Base-by-base conservation (phyloP, 768 basidiomycete species). In the Neoboletus subvelutipes region DNA sequence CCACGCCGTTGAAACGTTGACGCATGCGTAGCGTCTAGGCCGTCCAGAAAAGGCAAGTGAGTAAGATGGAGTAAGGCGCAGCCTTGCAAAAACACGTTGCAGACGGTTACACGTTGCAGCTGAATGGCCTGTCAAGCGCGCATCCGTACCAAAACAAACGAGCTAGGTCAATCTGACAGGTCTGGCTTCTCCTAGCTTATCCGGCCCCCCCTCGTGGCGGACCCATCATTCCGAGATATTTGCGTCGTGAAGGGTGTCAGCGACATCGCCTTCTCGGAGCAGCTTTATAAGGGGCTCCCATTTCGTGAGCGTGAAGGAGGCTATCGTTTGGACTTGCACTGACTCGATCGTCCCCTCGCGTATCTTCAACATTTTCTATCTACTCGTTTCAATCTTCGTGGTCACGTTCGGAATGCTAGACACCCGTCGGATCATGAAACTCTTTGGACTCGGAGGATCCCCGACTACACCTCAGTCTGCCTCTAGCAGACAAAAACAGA, bases 391-490 rank as follows among this genome's bases (percentile, higher is more conserved):
- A 40, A 50, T 65, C 43, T 51, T 63, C 29, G 59, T 64, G 50
- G 51, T 72, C 40, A 34, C 56, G 45, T 50, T 71, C 46, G 68
- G 68, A 52, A 73, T 72, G 70, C 59, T 73, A 59, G 66, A 72
- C 60, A 57, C 66, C 36, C 72, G 66, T 47, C 64, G 66, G 56
- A 65, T 73, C 66, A 68, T 70, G 72, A 73, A 51, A 45, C 56
- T 73, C 39, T 62, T 70, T 59, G 65, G 68, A 47, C 58, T 72
- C 36, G 68, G 72, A 45, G 61, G 62, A 50, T 70, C 68, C 31
- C 64, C 71, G 36, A 57, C 65, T 28, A 57, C 63, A 29, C 59
- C 68, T 39, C 71, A 61, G 26, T 53, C 70, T 15, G n/a, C 60
- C 26, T 34, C 65, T 45, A 37, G 61, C 18, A 55, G 22, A 48